Evolutionary conservation across 495 filamentous ascomycete species (phyloP), one percentile per base, ranked within the genome.

Genomic region (Xylaria bambusicola): DNA sequence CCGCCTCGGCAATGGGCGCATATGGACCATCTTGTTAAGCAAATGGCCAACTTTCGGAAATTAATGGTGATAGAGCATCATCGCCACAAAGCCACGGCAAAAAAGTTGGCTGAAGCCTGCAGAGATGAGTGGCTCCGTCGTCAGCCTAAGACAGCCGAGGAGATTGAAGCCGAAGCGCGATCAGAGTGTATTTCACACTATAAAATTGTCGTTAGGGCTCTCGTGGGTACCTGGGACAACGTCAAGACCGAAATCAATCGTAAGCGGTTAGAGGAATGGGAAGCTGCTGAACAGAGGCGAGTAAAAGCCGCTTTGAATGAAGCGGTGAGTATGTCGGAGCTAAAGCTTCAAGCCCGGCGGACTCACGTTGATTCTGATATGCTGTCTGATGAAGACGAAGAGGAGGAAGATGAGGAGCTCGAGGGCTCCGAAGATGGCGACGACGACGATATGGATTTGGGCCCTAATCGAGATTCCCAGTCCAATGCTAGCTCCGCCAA

Each of bases 261-360:
- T 49, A 76, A 78, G 35, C 85, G 91, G 3, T 62, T 93, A 31
- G 81, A 84, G 45, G 84, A 85, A 40, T 96, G 90, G 91, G 89
- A 96, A 67, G 89, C 88, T 49, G 87, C 94, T 69, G 87, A 94
- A 68, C 89, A 93, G 67, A 84, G 83, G 20, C 80, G 87, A 61
- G 88, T 92, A 54, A 91, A 92, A 66, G 85, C 90, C 64, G 88
- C 89, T 7, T 75, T 97, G 57, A 90, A 95, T 62, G 84, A 91
- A 67, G 90, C 90, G 20, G 86, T 97, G 47, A 91, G 89, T 62
- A 80, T 89, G 44, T 84, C 84, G 1, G 83, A 82, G 46, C 77
- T 80, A 50, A 81, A 84, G 60, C 67, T 86, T 29, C 80, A 83
- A 47, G 77, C 81, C 15, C 74, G 81, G 36, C 74, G 76, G 69